These are phyloP conservation scores for Mikania micrantha DNA, from an alignment of 129 eudicot species.

Conservation along the genomic window DNA sequence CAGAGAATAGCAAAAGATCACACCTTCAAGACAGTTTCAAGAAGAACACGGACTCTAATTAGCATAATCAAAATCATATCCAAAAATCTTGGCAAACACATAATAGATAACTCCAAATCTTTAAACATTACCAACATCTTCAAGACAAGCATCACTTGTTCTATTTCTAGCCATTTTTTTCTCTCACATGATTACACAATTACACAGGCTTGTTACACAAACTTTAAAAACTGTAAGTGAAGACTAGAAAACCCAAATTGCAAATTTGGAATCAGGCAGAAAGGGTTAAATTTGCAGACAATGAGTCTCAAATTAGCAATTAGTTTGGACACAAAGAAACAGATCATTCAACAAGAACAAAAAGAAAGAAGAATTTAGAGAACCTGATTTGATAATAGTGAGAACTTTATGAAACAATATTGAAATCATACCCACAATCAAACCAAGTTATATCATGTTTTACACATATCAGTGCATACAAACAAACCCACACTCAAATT, in stretches of 20 bases:
- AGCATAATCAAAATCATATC: constrained; percentile 10
- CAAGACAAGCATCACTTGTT: background rate
- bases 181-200: no score
- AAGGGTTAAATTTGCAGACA: background rate
- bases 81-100: background rate
- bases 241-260: background rate
- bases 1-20: constrained; percentile 78
- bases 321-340: background rate
- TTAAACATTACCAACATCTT: background rate
- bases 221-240: background rate
- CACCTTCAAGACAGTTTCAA: constrained; percentile 45
- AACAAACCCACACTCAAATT: background rate
- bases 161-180: background rate
- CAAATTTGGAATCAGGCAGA: background rate
- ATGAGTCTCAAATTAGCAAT: background rate
- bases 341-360: background rate
- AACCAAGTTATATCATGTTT: background rate
- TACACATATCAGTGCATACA: constrained; percentile 4
- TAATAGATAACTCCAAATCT: background rate
- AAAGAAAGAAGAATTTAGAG: background rate
- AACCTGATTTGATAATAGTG: no score
- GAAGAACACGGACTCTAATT: constrained; percentile 10
- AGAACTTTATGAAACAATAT: background rate
- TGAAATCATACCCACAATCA: background rate
- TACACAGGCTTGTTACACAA: background rate